Evolutionary conservation across 495 filamentous ascomycete species (phyloP), one percentile per base, ranked within the genome.

Genomic region (Penicillium pulvis): DNA sequence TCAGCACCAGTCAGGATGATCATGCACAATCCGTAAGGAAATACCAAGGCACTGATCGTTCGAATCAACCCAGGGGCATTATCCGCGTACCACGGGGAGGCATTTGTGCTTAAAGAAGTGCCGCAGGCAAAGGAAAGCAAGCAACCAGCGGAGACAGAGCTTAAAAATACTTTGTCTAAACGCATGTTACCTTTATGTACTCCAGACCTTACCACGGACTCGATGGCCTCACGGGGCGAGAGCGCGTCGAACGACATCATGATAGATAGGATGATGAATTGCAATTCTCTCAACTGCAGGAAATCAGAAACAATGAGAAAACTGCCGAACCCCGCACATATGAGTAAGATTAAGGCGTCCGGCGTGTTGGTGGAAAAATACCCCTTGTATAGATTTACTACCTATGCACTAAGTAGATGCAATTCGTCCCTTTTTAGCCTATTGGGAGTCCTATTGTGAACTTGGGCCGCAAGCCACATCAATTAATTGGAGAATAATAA

Each of bases 61-160:
- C 82, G 77, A 43, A 88, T 80, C 45, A 87, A 66, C 2, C 85
- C 84, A 0, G 80, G 78, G 6, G 84, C 84, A 64, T 87, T 87
- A 10, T 82, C 77, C 47, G 81, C 74, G 55, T 80, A 85, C 85
- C 85, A 88, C 1, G 84, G 80, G 1, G 82, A 68, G 3, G 81
- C 69, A 56, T 76, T 83, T 26, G 79, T 81, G 48, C 73, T 78
- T n/a, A 87, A 70, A 2, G 71, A 59, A 2, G 79, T 78, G 7
- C 80, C 83, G 41, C 77, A 82, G 7, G 78, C 82, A 55, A 85
- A 83, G 23, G 76, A 74, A n/a, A 84, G 72, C 24, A 85, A 58
- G 44, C 77, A 76, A 1, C 83, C 82, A 2, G 79, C 77, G 43
- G 81, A 80, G 26, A 82, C 74, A 24, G 79, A 71, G 52, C 81